phyloP scores from a whole-genome alignment of 2,329 filamentous ascomycete species.

The Clonostachys rosea region DNA sequence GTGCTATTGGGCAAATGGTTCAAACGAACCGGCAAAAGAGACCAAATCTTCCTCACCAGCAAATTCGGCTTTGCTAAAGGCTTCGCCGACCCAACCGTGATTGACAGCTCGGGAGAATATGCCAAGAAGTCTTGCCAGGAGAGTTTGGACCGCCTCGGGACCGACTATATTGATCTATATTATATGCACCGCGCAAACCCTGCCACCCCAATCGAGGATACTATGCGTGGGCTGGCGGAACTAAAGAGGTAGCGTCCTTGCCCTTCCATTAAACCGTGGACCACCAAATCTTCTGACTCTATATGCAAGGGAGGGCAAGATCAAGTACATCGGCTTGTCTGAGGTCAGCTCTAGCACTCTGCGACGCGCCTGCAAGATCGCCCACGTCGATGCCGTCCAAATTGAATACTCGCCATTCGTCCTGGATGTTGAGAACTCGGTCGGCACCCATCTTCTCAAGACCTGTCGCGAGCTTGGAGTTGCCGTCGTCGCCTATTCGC shows the following conservation, averaged over 20 bases:
- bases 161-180: conserved; percentile 11
- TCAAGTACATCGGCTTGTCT: conserved; percentile 40
- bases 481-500: conserved; percentile 60
- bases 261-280: no score
- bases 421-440: conserved; percentile 23
- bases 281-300: no score
- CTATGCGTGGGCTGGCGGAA: no score
- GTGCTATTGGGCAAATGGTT: conserved; percentile 43
- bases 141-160: conserved; percentile 36
- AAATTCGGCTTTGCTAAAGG: conserved; percentile 13
- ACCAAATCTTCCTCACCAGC: conserved; percentile 40
- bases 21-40: conserved; percentile 30
- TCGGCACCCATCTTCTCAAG: conserved; percentile 39
- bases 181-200: no score
- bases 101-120: conserved; percentile 13
- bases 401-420: conserved; percentile 41
- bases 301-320: conserved; percentile 38
- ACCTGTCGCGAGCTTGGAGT: conserved; percentile 59
- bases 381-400: conserved; percentile 39
- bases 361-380: conserved; percentile 31
- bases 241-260: no score
- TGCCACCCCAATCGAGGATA: no score
- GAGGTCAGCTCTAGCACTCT: conserved; percentile 41
- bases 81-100: neutral
- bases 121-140: conserved; percentile 11